Evolutionary conservation across 169 alveolate genomes (phyloP).

Genomic region (Eimeria tenella): DNA sequence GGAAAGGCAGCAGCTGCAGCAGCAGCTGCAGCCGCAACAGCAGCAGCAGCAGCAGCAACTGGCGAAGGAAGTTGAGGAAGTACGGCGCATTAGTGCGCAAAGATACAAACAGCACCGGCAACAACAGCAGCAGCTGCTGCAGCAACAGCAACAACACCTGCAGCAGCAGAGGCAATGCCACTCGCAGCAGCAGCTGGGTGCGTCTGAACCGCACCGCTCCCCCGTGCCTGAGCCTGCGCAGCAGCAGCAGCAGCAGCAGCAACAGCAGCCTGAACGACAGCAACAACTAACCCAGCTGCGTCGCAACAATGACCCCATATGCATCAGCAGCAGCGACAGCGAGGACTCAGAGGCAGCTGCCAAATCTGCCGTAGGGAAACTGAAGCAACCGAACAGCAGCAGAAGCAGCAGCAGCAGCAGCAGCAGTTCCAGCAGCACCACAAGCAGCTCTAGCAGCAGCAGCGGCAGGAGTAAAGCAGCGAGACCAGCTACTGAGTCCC

Average conservation of each 20-base stretch:
- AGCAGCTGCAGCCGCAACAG: constrained; percentile 39
- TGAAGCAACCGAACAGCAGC: not conserved
- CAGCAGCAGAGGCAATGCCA: not conserved
- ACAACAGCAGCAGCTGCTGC: constrained; percentile 22
- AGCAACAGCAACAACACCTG: constrained; percentile 26
- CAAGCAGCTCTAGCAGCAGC: not conserved
- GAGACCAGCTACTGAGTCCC: not conserved
- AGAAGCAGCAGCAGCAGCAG: constrained; percentile 23
- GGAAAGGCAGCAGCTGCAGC: constrained; percentile 7
- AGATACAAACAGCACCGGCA: constrained; percentile 11
- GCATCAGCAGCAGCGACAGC: constrained; percentile 25
- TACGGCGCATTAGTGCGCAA: not conserved
- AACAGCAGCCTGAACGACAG: not conserved
- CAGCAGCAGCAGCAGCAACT: constrained; percentile 9
- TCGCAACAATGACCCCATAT: not conserved
- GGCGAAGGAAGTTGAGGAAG: not conserved
- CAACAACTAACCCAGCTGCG: not conserved
- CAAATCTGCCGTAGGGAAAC: not conserved
- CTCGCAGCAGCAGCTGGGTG: not conserved
- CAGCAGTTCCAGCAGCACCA: constrained; percentile 19
- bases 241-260: constrained; percentile 6
- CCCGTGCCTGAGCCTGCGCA: not conserved
- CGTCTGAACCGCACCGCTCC: not conserved
- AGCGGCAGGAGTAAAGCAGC: not conserved
- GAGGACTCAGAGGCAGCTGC: constrained; percentile 8